These are phyloP conservation scores for Annona cherimola DNA, from an alignment of 164 flowering plant species.

Conservation along the genomic window DNA sequence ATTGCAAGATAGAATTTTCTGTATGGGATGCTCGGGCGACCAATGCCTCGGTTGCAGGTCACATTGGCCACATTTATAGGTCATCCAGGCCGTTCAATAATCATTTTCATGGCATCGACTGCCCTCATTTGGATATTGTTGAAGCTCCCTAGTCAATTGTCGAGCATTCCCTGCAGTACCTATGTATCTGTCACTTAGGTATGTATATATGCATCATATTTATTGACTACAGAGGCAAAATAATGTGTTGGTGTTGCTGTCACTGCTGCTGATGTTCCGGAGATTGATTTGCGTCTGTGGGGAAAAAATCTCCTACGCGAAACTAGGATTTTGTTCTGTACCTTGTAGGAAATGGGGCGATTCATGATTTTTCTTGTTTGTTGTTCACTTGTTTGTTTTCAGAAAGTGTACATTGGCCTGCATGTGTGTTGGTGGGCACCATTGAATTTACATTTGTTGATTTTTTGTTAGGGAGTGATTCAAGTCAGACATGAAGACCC, in stretches of 20 bases:
- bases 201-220: slow-evolving; percentile 1
- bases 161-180: neutral
- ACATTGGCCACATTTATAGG: neutral
- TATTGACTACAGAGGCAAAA: neutral
- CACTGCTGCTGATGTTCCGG: neutral
- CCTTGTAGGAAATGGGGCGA: neutral
- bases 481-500: neutral
- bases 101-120: neutral
- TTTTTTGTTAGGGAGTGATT: neutral
- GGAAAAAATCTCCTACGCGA: neutral
- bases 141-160: neutral
- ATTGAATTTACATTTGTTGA: slow-evolving; percentile 1
- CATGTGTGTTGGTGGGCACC: neutral
- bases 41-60: slow-evolving; percentile 12
- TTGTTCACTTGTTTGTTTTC: neutral
- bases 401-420: neutral
- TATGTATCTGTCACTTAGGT: neutral
- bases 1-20: slow-evolving; percentile 2
- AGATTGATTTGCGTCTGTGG: neutral
- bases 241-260: neutral
- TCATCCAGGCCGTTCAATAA: neutral
- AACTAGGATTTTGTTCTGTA: neutral
- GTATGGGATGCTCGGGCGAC: slow-evolving; percentile 4
- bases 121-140: neutral
- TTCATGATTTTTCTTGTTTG: neutral